A percentile compares a stretch with the other conserved stretches of the same genome.
These are phyloP conservation scores for Oidiodendron maius DNA, from an alignment of 495 filamentous ascomycete species.

Conservation along the genomic window DNA sequence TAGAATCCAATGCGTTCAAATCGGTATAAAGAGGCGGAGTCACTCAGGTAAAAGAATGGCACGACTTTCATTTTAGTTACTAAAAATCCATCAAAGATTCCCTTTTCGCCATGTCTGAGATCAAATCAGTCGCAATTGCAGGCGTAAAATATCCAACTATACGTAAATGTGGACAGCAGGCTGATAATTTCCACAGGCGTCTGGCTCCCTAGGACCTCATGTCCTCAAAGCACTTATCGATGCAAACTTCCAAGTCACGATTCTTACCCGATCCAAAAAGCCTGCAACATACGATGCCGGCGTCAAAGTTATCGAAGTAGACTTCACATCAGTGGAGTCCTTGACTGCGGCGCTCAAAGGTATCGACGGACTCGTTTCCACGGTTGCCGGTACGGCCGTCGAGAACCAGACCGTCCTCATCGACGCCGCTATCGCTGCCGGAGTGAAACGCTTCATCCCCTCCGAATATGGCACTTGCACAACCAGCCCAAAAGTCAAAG, in stretches of 20 bases:
- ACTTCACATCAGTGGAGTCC: constrained; percentile 49
- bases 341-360: constrained; percentile 41
- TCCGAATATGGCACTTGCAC: constrained; percentile 39
- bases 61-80: too few relatives aligned
- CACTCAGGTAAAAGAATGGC: too few relatives aligned
- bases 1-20: too few relatives aligned
- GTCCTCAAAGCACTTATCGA: constrained; percentile 14
- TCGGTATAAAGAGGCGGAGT: too few relatives aligned
- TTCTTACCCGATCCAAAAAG: constrained; percentile 14
- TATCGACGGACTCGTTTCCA: constrained; percentile 54
- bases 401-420: constrained; percentile 42
- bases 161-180: constrained; percentile 6
- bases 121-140: constrained; percentile 12
- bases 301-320: constrained; percentile 37
- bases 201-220: constrained; percentile 12
- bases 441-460: constrained; percentile 58
- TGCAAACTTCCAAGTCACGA: constrained; percentile 11
- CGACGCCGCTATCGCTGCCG: constrained; percentile 53
- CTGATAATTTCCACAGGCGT: constrained; percentile 14
- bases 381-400: constrained; percentile 33
- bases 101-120: constrained; percentile 12
- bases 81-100: constrained; percentile 1
- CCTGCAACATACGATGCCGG: not conserved
- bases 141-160: constrained; percentile 9
- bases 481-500: constrained; percentile 5